These are phyloP conservation scores for Gelatoporia subvermispora DNA, from an alignment of 768 basidiomycete genomes.

Conservation along the genomic window DNA sequence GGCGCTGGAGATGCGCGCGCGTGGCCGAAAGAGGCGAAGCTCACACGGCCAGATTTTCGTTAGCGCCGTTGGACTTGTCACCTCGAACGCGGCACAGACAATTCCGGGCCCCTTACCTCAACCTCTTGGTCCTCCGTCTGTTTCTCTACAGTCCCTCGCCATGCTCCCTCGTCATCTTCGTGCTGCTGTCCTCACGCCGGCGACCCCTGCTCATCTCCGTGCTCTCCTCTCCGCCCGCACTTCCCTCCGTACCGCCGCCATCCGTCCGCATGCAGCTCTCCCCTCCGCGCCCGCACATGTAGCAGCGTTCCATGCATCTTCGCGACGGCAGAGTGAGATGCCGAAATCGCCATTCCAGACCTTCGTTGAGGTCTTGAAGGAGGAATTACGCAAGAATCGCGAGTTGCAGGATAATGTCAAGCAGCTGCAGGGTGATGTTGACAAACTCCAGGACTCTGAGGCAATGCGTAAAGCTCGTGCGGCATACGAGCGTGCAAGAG, in stretches of 20 bases:
- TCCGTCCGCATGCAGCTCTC: conserved; percentile 23
- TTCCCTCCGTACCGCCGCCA: conserved; percentile 17
- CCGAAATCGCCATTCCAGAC: conserved; percentile 94
- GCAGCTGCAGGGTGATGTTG: conserved; percentile 95
- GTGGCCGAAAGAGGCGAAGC: too few relatives aligned
- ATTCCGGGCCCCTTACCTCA: too few relatives aligned
- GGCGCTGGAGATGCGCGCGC: too few relatives aligned
- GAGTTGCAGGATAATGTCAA: conserved; percentile 96
- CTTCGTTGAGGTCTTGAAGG: conserved; percentile 89
- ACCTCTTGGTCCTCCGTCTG: too few relatives aligned
- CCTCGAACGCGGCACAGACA: too few relatives aligned
- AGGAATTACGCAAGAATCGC: conserved; percentile 89
- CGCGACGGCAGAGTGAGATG: conserved; percentile 52
- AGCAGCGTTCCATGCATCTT: conserved; percentile 58
- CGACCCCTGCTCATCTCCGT: conserved; percentile 20
- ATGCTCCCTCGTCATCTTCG: conserved; percentile 49
- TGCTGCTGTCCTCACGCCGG: conserved; percentile 29
- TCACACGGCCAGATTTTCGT: too few relatives aligned
- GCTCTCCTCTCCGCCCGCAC: conserved; percentile 17
- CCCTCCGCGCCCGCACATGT: neutral
- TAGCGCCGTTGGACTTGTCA: too few relatives aligned
- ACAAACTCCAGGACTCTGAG: conserved; percentile 95
- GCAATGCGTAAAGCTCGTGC: conserved; percentile 90
- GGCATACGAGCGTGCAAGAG: conserved; percentile 91
- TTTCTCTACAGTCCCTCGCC: neutral